phyloP scores from a whole-genome alignment of 2,329 filamentous ascomycete species.

The Stachybotrys chlorohalonatus region DNA sequence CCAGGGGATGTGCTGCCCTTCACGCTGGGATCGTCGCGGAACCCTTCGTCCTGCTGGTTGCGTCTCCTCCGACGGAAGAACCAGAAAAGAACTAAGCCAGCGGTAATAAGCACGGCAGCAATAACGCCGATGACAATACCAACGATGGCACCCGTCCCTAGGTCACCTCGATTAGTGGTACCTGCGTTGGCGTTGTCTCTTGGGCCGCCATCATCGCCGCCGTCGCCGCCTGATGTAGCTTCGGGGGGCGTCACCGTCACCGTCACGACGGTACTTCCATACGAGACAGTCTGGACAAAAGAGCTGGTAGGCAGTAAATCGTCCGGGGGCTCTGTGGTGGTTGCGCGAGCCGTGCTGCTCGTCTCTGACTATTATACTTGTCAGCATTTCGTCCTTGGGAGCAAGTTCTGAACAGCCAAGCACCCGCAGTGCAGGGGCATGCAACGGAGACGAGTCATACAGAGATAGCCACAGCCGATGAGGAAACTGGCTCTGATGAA shows the following conservation, averaged over 20 bases:
- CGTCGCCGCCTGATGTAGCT: slow-evolving; percentile 8
- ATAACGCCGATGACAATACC: slow-evolving; percentile 45
- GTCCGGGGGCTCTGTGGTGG: background rate
- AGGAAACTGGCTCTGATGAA: slow-evolving; percentile 10
- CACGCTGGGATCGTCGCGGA: slow-evolving; percentile 35
- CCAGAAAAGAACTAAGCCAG: slow-evolving; percentile 29
- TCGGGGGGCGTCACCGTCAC: slow-evolving; percentile 42
- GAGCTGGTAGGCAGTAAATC: slow-evolving; percentile 17
- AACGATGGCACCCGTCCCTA: slow-evolving; percentile 39
- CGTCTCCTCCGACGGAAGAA: slow-evolving; percentile 36
- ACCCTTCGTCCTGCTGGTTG: slow-evolving; percentile 30
- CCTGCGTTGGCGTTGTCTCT: slow-evolving; percentile 1
- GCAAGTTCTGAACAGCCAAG: background rate
- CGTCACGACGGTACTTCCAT: slow-evolving; percentile 42
- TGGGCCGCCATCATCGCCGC: slow-evolving; percentile 1
- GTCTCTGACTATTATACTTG: slow-evolving; percentile 6
- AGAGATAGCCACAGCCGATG: slow-evolving; percentile 21
- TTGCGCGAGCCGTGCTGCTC: slow-evolving; percentile 10
- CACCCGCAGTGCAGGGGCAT: slow-evolving; percentile 6
- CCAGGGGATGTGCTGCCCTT: slow-evolving; percentile 27
- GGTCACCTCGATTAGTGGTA: slow-evolving; percentile 11
- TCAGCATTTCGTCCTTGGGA: slow-evolving; percentile 6
- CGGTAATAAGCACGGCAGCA: slow-evolving; percentile 29
- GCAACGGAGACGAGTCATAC: slow-evolving; percentile 24
- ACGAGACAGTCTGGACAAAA: slow-evolving; percentile 44